Evolutionary conservation across 2,329 filamentous ascomycete genomes (phyloP).

Genomic region (Fusarium bulbicola): DNA sequence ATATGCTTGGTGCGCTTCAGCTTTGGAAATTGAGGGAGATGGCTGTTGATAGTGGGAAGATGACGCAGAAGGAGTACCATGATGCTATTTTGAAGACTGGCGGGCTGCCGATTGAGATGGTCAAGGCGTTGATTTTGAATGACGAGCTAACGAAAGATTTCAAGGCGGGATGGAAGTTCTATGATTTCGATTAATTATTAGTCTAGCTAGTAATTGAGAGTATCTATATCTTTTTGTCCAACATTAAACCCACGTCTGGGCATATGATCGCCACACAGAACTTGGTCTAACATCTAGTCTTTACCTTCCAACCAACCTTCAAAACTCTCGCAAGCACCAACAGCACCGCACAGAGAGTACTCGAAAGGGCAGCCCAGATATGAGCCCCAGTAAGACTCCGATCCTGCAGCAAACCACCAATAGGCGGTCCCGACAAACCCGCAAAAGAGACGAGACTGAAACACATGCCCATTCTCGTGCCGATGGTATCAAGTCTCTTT

Average conservation of each 20-base stretch:
- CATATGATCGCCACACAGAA: rapidly evolving
- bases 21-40: slow-evolving; percentile 28
- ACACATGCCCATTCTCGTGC: slow-evolving; percentile 53
- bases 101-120: slow-evolving; percentile 28
- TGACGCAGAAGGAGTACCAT: slow-evolving; percentile 27
- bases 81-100: slow-evolving; percentile 27
- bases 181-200: slow-evolving; percentile 23
- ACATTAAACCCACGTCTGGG: rapidly evolving
- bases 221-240: neutral
- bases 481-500: slow-evolving; percentile 49
- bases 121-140: slow-evolving; percentile 12
- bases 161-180: slow-evolving; percentile 27
- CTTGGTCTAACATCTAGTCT: slow-evolving; percentile 23
- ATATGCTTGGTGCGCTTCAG: slow-evolving; percentile 25
- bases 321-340: slow-evolving; percentile 21
- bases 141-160: slow-evolving; percentile 24
- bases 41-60: slow-evolving; percentile 11
- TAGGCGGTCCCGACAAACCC: slow-evolving; percentile 51
- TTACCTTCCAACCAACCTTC: slow-evolving; percentile 32
- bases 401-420: slow-evolving; percentile 46
- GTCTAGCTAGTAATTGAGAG: neutral
- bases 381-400: slow-evolving; percentile 43
- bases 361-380: slow-evolving; percentile 47
- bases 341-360: slow-evolving; percentile 39
- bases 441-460: slow-evolving; percentile 52